Evolutionary conservation across 75 land plant genomes (phyloP).

Genomic region (Cryptomeria japonica): DNA sequence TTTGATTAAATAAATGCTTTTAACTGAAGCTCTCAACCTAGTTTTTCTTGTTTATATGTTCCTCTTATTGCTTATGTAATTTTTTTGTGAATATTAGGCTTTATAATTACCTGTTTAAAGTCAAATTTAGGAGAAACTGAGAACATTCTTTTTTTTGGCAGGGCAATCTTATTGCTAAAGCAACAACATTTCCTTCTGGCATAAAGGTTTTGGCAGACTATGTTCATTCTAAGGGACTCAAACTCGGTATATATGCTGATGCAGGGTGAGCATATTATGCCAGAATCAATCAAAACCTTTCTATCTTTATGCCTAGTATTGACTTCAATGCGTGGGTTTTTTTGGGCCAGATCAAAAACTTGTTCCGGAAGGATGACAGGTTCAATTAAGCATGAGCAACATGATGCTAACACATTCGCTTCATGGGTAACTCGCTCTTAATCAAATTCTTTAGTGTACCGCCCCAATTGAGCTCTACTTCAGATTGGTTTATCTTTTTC

Average conservation of each 20-base stretch:
- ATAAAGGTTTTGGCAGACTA: slow-evolving; percentile 62
- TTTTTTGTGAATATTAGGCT: not conserved
- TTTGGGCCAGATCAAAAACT: slow-evolving; percentile 33
- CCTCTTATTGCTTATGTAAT: not conserved
- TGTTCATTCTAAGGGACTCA: slow-evolving; percentile 51
- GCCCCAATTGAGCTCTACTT: not conserved
- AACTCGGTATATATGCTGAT: slow-evolving; percentile 56
- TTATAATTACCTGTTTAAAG: not conserved
- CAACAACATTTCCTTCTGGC: slow-evolving; percentile 45
- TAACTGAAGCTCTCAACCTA: too few species aligned
- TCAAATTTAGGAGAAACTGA: not conserved
- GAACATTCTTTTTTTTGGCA: not conserved
- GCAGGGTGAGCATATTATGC: slow-evolving; percentile 27
- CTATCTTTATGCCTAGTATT: not conserved
- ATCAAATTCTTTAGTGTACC: not conserved
- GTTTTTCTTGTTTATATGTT: not conserved
- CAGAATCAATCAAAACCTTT: not conserved
- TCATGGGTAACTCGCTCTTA: slow-evolving; percentile 53
- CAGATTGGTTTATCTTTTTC: not conserved
- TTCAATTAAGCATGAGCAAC: slow-evolving; percentile 68
- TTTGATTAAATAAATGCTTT: too few species aligned
- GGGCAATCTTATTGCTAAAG: slow-evolving; percentile 35
- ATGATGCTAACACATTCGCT: slow-evolving; percentile 87
- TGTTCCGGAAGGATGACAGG: slow-evolving; percentile 73
- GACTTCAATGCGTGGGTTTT: not conserved